Evolutionary conservation across 345 rosid species (phyloP).

Genomic region (Populus deltoides): DNA sequence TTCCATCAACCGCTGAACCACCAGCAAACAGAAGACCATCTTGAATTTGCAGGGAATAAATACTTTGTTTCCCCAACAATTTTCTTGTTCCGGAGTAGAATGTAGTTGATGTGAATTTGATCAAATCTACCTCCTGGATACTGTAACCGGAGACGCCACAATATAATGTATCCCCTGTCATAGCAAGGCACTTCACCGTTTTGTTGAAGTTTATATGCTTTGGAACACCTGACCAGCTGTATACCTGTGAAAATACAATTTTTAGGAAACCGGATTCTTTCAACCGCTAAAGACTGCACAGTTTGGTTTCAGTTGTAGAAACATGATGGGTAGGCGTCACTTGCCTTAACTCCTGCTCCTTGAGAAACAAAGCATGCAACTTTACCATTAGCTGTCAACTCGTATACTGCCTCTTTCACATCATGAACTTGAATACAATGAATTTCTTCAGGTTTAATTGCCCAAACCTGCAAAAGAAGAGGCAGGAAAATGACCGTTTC

Average conservation of each 20-base stretch:
- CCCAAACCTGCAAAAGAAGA: constrained; percentile 45
- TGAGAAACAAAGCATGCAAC: constrained; percentile 52
- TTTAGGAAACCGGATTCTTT: not conserved
- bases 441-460: constrained; percentile 48
- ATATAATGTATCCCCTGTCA: constrained; percentile 44
- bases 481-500: not conserved
- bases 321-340: not conserved
- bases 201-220: constrained; percentile 53
- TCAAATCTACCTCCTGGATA: constrained; percentile 58
- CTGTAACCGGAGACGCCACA: constrained; percentile 58
- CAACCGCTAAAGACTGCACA: not conserved
- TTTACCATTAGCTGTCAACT: constrained; percentile 42
- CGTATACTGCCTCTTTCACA: constrained; percentile 52
- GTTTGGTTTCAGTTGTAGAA: not conserved
- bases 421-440: constrained; percentile 63
- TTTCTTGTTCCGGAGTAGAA: constrained; percentile 55
- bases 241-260: constrained; percentile 36
- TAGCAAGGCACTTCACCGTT: constrained; percentile 49
- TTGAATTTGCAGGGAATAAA: constrained; percentile 37
- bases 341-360: constrained; percentile 59
- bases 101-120: constrained; percentile 29
- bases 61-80: constrained; percentile 49
- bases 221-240: constrained; percentile 53
- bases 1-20: constrained; percentile 52
- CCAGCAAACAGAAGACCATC: constrained; percentile 42